These are phyloP conservation scores for Kluyveromyces wickerhamii DNA, from an alignment of 805 yeast genomes.

Conservation along the genomic window DNA sequence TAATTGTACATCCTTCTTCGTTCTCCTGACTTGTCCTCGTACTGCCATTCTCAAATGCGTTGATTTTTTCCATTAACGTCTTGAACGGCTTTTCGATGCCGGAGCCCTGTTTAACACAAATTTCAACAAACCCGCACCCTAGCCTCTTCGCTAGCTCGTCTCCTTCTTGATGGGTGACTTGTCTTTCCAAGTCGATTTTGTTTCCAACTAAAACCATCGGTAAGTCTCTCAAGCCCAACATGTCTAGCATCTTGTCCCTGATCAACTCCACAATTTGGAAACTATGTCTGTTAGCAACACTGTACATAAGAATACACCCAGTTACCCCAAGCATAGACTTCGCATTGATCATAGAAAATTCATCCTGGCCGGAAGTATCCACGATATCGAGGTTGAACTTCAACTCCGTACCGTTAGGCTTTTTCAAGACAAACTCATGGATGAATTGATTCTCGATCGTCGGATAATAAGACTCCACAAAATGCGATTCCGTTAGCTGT, in stretches of 20 bases:
- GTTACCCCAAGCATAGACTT: slow-evolving; percentile 74
- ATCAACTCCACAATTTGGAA: slow-evolving; percentile 71
- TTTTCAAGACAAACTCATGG: slow-evolving; percentile 58
- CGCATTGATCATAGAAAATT: slow-evolving; percentile 71
- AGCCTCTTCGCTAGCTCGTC: slow-evolving; percentile 11
- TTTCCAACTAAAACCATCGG: slow-evolving; percentile 61
- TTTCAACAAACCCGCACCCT: slow-evolving; percentile 21
- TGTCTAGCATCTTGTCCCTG: slow-evolving; percentile 75
- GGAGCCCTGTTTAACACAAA: slow-evolving; percentile 20
- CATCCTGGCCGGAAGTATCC: slow-evolving; percentile 94
- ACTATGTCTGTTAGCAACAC: slow-evolving; percentile 68
- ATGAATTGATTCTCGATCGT: slow-evolving; percentile 82
- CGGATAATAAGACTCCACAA: slow-evolving; percentile 83
- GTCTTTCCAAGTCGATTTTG: slow-evolving; percentile 18
- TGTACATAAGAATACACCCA: slow-evolving; percentile 75
- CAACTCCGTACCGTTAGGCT: slow-evolving; percentile 52
- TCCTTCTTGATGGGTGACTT: slow-evolving; percentile 18
- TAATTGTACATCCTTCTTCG: slow-evolving; percentile 5
- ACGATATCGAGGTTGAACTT: slow-evolving; percentile 52
- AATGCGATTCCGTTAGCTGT: slow-evolving; percentile 80
- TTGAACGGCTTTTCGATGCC: slow-evolving; percentile 20
- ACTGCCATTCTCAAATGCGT: slow-evolving; percentile 8
- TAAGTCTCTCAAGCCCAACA: slow-evolving; percentile 55
- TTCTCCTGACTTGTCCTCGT: neutral
- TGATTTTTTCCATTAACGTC: slow-evolving; percentile 17